Percentiles rank a stretch among this genome's conserved stretches.
phyloP scores from a whole-genome alignment of 1,284 basidiomycete species.

The Ganoderma boninense region DNA sequence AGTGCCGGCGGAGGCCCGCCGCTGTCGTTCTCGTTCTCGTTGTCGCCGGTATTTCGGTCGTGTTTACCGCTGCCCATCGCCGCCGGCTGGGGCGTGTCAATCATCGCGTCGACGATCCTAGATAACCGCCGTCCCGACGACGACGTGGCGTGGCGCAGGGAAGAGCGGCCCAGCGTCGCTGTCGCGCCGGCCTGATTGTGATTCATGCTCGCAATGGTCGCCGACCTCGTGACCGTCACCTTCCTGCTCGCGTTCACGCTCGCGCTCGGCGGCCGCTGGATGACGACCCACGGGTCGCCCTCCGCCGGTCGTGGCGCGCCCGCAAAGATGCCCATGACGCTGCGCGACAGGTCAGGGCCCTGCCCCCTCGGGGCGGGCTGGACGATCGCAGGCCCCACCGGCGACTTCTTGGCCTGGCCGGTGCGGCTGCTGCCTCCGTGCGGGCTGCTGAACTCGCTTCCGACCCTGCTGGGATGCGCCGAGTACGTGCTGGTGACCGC shows the following conservation, averaged over 20 bases:
- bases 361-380: slow-evolving; percentile 22
- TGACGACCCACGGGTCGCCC: slow-evolving; percentile 70
- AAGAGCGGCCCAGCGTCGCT: slow-evolving; percentile 38
- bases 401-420: slow-evolving; percentile 6
- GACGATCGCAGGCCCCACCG: slow-evolving; percentile 24
- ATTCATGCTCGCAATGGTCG: slow-evolving; percentile 24
- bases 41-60: slow-evolving; percentile 50
- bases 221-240: slow-evolving; percentile 30
- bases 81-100: slow-evolving; percentile 32
- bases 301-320: slow-evolving; percentile 67
- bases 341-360: slow-evolving; percentile 38
- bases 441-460: slow-evolving; percentile 19
- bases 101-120: slow-evolving; percentile 39
- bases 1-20: slow-evolving; percentile 46
- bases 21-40: background rate
- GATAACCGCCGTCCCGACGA: slow-evolving; percentile 34
- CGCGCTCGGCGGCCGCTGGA: slow-evolving; percentile 49
- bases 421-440: slow-evolving; percentile 15
- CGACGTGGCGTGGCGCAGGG: slow-evolving; percentile 28
- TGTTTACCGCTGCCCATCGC: background rate
- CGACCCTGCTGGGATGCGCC: slow-evolving; percentile 41
- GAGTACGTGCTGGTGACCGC: slow-evolving; percentile 70
- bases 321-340: slow-evolving; percentile 84
- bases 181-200: slow-evolving; percentile 12
- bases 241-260: too few relatives aligned